Base-by-base conservation (phyloP, 306 rosid species). In the Carpinus viminea region DNA sequence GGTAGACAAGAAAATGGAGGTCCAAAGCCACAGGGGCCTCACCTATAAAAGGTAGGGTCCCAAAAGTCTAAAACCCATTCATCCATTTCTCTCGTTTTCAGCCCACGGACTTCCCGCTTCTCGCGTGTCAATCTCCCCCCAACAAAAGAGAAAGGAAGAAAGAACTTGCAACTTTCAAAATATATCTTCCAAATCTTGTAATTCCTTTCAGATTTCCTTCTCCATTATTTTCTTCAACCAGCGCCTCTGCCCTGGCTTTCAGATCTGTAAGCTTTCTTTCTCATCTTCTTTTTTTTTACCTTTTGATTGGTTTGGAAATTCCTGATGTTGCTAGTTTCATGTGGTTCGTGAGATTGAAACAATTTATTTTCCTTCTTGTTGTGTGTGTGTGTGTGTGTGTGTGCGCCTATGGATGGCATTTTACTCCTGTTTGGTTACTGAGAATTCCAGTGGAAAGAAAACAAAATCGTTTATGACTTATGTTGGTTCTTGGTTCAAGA, bases 81-180 rank as follows among this genome's bases (percentile, higher is more conserved):
- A 41, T 41, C 45, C 8, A 7, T 41, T 56, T 56, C 41, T 78
- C 41, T 47, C 17, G 0, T 66, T 81, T 70, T 70, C 70, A 75
- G 84, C 78, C 81, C 90, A 89, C 89, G 86, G 90, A 80, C 68
- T 89, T 89, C 92, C 92, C 88, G 88, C 90, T 82, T 65, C 82
- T 36, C 12, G 24, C 79, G 72, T 12, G 26, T 41, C 2, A 83
- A 55, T 50, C 57, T 51, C 20, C 54, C 16, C 65, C 24, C 11
- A 20, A 12, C 12, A 5, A 59, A 59, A 15, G 13, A 54, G 0
- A 54, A 7, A 46, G 2, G 20, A 24, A 8, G 12, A 61, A 52
- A 66, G 9, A 24, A 48, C 46, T 46, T 4, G 38, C 50, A 18
- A 51, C 68, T 56, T 60, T 38, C 55, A 18, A 34, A 12, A 64